phyloP scores from a whole-genome alignment of 2,329 filamentous ascomycete species.

The Aspergillus pseudoviridinutans region DNA sequence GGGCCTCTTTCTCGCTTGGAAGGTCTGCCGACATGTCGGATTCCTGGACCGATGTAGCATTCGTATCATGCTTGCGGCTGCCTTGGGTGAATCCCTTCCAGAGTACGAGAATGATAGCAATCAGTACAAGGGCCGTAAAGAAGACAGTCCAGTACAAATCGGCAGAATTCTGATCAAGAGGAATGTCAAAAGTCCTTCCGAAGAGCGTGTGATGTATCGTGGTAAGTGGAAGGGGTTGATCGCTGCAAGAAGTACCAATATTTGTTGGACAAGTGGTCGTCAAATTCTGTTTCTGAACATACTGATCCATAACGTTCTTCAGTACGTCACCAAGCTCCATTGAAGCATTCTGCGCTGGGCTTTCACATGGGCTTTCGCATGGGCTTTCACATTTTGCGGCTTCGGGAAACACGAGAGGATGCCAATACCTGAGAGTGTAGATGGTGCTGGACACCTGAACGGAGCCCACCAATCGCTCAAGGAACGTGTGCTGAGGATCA shows the following conservation, averaged over 20 bases:
- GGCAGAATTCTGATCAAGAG: not conserved
- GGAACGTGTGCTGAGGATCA: conserved; percentile 10
- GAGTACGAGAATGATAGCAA: not conserved
- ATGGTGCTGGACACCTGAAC: conserved; percentile 17
- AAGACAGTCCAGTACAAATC: not conserved
- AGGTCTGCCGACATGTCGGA: no score
- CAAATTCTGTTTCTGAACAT: not conserved
- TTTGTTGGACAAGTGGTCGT: not conserved
- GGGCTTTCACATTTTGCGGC: not conserved
- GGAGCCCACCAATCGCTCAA: conserved; percentile 16
- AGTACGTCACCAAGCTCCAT: not conserved
- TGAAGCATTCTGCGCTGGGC: not conserved
- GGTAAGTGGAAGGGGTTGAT: not conserved
- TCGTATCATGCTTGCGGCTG: not conserved
- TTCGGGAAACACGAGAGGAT: not conserved
- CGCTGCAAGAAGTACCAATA: not conserved
- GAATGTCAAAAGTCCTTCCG: not conserved
- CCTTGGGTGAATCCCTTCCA: not conserved
- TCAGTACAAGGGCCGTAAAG: not conserved
- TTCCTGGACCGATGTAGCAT: not conserved
- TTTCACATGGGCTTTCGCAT: no score
- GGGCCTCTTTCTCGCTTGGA: not conserved
- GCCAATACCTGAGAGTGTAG: conserved; percentile 6
- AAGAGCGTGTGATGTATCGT: not conserved
- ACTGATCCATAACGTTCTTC: not conserved